Percentiles rank a stretch among this genome's conserved stretches.
Conservation (phyloP, 1,284 basidiomycete species). For the Malassezia nana region DNA sequence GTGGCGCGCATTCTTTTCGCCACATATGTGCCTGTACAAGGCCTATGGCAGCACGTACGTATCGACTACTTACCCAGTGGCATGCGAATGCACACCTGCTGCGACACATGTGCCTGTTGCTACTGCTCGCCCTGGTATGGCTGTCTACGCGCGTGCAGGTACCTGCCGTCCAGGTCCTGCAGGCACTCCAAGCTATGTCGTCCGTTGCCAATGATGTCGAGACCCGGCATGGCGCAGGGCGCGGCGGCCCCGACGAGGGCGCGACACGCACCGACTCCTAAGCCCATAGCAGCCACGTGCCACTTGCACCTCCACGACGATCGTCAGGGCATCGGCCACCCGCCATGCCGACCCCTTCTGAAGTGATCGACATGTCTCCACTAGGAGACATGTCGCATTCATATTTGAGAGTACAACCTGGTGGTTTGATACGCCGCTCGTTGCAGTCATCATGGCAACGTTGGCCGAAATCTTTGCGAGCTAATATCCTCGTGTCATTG, state of each 20-base stretch:
- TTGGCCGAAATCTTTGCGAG: neutral
- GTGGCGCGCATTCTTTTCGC: neutral
- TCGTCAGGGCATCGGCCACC: neutral
- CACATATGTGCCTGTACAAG: neutral
- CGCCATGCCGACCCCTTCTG: neutral
- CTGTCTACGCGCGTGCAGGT: neutral
- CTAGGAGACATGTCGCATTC: neutral
- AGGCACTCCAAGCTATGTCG: constrained; percentile 8
- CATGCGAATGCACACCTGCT: constrained; percentile 14
- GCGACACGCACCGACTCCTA: neutral
- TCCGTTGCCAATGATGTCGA: neutral
- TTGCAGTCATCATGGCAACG: neutral
- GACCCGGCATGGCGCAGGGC: neutral
- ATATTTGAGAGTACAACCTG: neutral
- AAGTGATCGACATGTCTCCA: neutral
- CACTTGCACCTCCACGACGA: neutral
- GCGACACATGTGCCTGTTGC: constrained; percentile 6
- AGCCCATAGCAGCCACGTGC: neutral
- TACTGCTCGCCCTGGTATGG: neutral
- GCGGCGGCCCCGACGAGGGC: neutral
- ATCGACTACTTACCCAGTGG: constrained; percentile 3
- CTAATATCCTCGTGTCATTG: neutral
- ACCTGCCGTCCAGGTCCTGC: neutral
- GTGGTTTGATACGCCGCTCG: neutral
- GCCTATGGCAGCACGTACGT: constrained; percentile 14